Conservation (phyloP, 495 filamentous ascomycete genomes). For the Durotheca rogersii region DNA sequence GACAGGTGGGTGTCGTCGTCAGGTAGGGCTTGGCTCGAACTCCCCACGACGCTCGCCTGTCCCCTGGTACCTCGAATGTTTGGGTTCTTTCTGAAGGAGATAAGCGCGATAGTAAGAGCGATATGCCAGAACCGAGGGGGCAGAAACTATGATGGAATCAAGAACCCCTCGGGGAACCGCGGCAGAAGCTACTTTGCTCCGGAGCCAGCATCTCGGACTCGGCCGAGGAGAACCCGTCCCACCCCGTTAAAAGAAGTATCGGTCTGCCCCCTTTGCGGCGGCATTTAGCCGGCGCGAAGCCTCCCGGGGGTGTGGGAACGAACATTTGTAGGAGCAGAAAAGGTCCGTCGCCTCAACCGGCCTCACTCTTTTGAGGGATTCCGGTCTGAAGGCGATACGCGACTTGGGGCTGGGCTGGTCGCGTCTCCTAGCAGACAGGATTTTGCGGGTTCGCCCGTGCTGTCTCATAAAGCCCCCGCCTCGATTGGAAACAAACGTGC, state of each 20-base stretch:
- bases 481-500: slow-evolving; percentile 30
- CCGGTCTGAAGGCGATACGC: slow-evolving; percentile 9
- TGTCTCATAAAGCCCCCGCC: slow-evolving; percentile 40
- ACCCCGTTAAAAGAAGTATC: slow-evolving; percentile 14
- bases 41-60: too few species aligned
- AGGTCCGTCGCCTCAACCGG: slow-evolving; percentile 6
- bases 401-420: slow-evolving; percentile 47
- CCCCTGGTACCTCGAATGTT: slow-evolving; percentile 25
- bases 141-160: not conserved
- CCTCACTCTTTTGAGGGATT: too few species aligned
- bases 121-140: slow-evolving; percentile 34
- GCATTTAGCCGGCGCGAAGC: slow-evolving; percentile 17
- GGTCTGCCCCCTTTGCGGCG: not conserved
- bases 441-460: slow-evolving; percentile 40
- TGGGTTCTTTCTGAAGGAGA: slow-evolving; percentile 57
- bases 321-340: slow-evolving; percentile 30
- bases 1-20: not conserved
- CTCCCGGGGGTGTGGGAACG: slow-evolving; percentile 32
- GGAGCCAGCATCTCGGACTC: slow-evolving; percentile 57
- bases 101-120: slow-evolving; percentile 58
- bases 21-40: too few species aligned
- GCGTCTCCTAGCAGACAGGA: slow-evolving; percentile 45
- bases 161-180: slow-evolving; percentile 17
- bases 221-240: slow-evolving; percentile 48
- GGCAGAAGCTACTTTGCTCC: slow-evolving; percentile 52